A percentile compares a stretch with the other conserved stretches of the same genome.
phyloP scores from a whole-genome alignment of 345 rosid species.

The Brassica carinata region DNA sequence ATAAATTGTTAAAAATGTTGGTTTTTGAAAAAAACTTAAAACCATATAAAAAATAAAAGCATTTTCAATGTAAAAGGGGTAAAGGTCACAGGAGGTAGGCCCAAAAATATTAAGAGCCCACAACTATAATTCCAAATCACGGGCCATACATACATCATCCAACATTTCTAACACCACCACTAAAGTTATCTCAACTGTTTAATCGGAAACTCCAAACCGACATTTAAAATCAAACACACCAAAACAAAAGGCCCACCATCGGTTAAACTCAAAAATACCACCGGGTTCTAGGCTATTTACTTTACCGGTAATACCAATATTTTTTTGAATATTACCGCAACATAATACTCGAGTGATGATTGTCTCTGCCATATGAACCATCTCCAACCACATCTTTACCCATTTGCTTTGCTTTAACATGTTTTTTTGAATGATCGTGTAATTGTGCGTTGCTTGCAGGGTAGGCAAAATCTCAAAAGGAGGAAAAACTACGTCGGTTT shows the following conservation, averaged over 20 bases:
- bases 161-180: constrained; percentile 9
- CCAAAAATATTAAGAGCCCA: constrained; percentile 36
- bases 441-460: not conserved
- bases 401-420: not conserved
- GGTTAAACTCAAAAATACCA: constrained; percentile 15
- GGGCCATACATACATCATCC: constrained; percentile 23
- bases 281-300: not conserved
- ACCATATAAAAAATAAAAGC: not conserved
- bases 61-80: not conserved
- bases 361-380: not conserved
- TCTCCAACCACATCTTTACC: not conserved
- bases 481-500: not conserved
- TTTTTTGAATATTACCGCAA: too few relatives aligned
- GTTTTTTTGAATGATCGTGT: not conserved
- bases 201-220: constrained; percentile 8
- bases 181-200: not conserved
- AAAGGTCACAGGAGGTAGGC: constrained; percentile 20
- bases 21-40: not conserved
- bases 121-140: constrained; percentile 27
- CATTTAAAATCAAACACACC: constrained; percentile 19
- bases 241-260: constrained; percentile 5
- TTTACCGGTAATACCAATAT: constrained; percentile 18
- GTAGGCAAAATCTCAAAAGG: not conserved
- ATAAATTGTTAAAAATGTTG: not conserved
- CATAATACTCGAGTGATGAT: not conserved